phyloP scores from a whole-genome alignment of 2,329 filamentous ascomycete species.

The Penicillium sp. region DNA sequence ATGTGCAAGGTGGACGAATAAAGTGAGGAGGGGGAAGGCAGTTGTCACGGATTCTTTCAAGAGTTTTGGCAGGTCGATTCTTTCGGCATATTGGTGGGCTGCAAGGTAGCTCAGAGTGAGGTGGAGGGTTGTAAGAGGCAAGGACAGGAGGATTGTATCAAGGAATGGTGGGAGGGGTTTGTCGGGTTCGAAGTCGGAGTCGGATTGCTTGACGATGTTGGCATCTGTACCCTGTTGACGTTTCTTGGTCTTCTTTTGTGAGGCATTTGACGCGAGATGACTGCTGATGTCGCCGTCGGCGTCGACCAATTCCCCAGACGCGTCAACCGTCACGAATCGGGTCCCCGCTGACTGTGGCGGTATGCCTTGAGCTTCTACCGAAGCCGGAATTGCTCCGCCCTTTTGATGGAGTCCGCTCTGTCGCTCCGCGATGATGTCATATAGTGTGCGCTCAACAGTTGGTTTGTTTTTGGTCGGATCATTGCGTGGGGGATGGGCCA shows the following conservation, averaged over 20 bases:
- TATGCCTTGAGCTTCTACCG: constrained; percentile 2
- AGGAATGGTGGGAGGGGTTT: constrained; percentile 36
- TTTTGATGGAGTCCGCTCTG: constrained; percentile 31
- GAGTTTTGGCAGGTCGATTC: constrained; percentile 30
- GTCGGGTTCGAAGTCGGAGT: constrained; percentile 16
- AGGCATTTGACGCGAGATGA: constrained; percentile 4
- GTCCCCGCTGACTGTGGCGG: constrained; percentile 16
- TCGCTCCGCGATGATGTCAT: constrained; percentile 45
- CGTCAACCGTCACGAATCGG: constrained; percentile 36
- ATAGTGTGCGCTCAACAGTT: constrained; percentile 36
- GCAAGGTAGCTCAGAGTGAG: constrained; percentile 46
- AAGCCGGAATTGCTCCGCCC: not conserved
- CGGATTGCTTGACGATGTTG: not conserved
- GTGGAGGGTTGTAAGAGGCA: constrained; percentile 44
- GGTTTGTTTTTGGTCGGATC: constrained; percentile 25
- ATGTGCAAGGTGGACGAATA: constrained; percentile 45
- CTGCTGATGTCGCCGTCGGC: constrained; percentile 15
- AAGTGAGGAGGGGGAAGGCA: constrained; percentile 42
- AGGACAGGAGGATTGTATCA: constrained; percentile 43
- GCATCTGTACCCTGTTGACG: not conserved
- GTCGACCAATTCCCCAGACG: constrained; percentile 19
- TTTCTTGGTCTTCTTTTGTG: not conserved
- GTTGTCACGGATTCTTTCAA: constrained; percentile 35
- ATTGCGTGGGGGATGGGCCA: constrained; percentile 21
- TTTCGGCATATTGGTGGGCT: constrained; percentile 46